Conservation (phyloP, 2,329 filamentous ascomycete species). For the Basipetospora chlamydospora region DNA sequence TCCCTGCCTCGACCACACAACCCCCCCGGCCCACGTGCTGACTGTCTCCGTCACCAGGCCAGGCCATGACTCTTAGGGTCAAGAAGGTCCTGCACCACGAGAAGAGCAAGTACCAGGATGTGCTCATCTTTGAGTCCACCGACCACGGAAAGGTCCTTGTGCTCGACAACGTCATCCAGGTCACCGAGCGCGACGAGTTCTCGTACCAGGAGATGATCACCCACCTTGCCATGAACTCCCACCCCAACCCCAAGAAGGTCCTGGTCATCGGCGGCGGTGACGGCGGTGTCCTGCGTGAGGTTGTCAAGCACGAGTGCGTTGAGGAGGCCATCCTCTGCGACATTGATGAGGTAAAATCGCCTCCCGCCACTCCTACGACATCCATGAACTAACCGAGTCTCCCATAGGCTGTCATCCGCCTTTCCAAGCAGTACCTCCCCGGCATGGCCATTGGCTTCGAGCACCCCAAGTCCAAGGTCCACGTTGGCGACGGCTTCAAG, state of each 20-base stretch:
- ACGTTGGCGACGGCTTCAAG: slow-evolving; percentile 97
- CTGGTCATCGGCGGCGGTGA: slow-evolving; percentile 97
- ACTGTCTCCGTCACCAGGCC: slow-evolving; percentile 37
- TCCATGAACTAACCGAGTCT: slow-evolving; percentile 1
- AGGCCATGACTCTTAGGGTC: slow-evolving; percentile 97
- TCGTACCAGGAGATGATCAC: slow-evolving; percentile 99
- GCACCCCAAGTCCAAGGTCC: slow-evolving; percentile 83
- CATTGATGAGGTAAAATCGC: slow-evolving; percentile 87
- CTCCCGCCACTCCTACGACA: slow-evolving; percentile 5
- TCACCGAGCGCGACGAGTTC: slow-evolving; percentile 96
- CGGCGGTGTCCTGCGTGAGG: slow-evolving; percentile 91
- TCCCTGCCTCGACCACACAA: slow-evolving; percentile 1
- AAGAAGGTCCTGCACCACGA: slow-evolving; percentile 98
- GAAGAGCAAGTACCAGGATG: slow-evolving; percentile 98
- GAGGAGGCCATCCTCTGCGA: slow-evolving; percentile 95
- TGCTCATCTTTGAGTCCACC: slow-evolving; percentile 96
- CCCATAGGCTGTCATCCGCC: slow-evolving; percentile 75
- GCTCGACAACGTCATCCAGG: slow-evolving; percentile 97
- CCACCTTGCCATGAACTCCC: slow-evolving; percentile 94
- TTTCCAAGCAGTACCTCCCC: slow-evolving; percentile 96
- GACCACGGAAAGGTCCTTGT: slow-evolving; percentile 94
- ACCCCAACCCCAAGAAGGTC: slow-evolving; percentile 96
- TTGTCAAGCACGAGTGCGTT: slow-evolving; percentile 96
- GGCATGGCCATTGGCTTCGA: slow-evolving; percentile 86
- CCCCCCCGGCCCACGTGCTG: slow-evolving; percentile 7